Base-by-base conservation (phyloP, 768 basidiomycete genomes). In the Leccinum barrowsii region DNA sequence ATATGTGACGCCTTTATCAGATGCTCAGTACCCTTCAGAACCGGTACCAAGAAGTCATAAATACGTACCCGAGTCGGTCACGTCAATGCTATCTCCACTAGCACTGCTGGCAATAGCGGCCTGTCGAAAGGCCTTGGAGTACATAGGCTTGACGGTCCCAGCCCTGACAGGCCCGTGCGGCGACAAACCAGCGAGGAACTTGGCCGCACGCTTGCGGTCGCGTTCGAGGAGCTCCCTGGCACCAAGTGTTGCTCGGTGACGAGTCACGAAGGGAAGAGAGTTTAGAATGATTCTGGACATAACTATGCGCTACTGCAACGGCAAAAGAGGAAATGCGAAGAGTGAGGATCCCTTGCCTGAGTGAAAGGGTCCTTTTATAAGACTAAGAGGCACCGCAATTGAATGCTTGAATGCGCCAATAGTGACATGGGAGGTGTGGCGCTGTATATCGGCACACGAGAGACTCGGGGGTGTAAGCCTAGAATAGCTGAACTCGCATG, bases 141-240 rank as follows among this genome's bases (percentile, higher is more conserved):
- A 40, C 7, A 3, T n/a, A 17, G 37, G 37, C 17, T 40, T 17
- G 17, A 17, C 37, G 7, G 37, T 17, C 17, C 37, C 67, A 28
- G 63, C 56, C 55, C 74, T 67, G 28, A 65, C 64, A 15, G 84
- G 85, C 13, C 84, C 82, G 57, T 85, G 82, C 0, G 83, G 79
- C 54, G 82, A 80, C 44, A 81, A 37, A 24, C 82, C 83, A 24
- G 76, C 72, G n/a, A 83, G 64, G 62, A 86, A 62, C 74, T 82
- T 86, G 70, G 77, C 70, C 11, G 84, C 83, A 13, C 85, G 80
- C 48, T 76, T 76, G 60, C 75, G 73, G 69, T 86, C 84, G 65
- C 79, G 78, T 26, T 80, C 76, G 49, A 85, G 70, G 59, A 85
- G 74, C 35, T 81, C 75, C 64, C 71, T 76, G 19, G 77, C 81